A percentile compares a stretch with the other conserved stretches of the same genome.
Evolutionary conservation across 2,329 filamentous ascomycete species (phyloP).

Genomic region (Fusarium sterilihyphosum): DNA sequence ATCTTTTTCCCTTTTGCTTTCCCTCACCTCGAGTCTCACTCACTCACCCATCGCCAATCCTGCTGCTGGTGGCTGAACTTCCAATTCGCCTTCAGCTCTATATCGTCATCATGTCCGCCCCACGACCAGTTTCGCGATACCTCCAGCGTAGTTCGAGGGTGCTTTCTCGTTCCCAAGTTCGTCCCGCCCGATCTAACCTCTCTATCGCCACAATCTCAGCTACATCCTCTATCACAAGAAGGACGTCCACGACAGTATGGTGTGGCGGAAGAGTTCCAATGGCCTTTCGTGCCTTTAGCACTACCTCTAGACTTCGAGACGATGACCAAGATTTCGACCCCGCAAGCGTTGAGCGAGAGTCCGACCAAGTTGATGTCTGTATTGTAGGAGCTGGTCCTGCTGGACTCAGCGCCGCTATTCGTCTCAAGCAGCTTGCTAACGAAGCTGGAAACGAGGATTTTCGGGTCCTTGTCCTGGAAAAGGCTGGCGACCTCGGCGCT

Average conservation of each 20-base stretch:
- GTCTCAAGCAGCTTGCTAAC: conserved; percentile 93
- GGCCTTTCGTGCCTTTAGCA: conserved; percentile 51
- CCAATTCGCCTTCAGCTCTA: conserved; percentile 1
- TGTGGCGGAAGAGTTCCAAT: conserved; percentile 34
- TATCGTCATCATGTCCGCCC: conserved; percentile 47
- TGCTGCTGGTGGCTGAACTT: conserved; percentile 41
- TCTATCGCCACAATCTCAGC: conserved; percentile 36
- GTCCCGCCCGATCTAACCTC: conserved; percentile 38
- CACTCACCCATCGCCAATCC: not conserved
- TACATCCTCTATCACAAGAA: conserved; percentile 18
- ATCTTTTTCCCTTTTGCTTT: not conserved
- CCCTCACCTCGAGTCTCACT: not conserved
- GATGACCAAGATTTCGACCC: conserved; percentile 72
- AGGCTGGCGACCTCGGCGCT: conserved; percentile 92
- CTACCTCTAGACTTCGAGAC: conserved; percentile 41
- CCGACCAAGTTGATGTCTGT: conserved; percentile 93
- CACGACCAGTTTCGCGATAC: conserved; percentile 52
- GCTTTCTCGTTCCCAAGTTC: conserved; percentile 44
- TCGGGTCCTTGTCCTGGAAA: conserved; percentile 90
- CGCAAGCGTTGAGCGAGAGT: conserved; percentile 79
- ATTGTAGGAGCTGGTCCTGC: conserved; percentile 97
- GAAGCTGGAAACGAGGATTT: conserved; percentile 97
- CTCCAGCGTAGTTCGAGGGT: conserved; percentile 51
- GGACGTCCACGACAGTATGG: conserved; percentile 26
- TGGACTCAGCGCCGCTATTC: conserved; percentile 91